Percentiles rank a stretch among this genome's conserved stretches.
These are phyloP conservation scores for Nothophoma quercina DNA, from an alignment of 2,329 filamentous ascomycete genomes.

Conservation along the genomic window DNA sequence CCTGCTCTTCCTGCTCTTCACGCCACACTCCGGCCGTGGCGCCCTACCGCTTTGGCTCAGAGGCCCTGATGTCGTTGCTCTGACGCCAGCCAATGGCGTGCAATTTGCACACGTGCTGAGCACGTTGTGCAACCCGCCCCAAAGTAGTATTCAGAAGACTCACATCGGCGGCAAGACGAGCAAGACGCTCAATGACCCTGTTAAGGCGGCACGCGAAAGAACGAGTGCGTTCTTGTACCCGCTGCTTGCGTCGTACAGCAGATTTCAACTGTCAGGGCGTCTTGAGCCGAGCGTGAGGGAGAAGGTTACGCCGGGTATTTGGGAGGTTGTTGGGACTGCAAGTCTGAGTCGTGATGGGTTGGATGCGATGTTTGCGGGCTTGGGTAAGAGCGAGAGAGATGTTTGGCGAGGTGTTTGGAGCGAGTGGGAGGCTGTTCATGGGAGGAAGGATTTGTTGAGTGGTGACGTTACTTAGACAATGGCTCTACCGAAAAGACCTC, in stretches of 20 bases:
- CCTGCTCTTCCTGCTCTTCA: conserved; percentile 64
- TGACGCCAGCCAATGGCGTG: conserved; percentile 55
- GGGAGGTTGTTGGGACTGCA: conserved; percentile 46
- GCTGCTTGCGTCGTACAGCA: conserved; percentile 64
- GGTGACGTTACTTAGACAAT: conserved; percentile 3
- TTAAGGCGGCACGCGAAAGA: conserved; percentile 65
- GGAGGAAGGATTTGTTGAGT: conserved; percentile 26
- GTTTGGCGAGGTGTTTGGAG: conserved; percentile 49
- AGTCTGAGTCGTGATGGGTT: conserved; percentile 40
- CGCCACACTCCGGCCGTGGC: conserved; percentile 48
- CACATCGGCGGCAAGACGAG: conserved; percentile 43
- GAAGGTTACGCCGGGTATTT: conserved; percentile 65
- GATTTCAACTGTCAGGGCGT: conserved; percentile 58
- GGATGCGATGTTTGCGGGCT: conserved; percentile 49
- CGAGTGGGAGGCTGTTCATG: conserved; percentile 44
- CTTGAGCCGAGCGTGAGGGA: conserved; percentile 62
- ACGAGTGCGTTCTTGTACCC: conserved; percentile 66
- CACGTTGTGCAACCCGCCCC: conserved; percentile 68
- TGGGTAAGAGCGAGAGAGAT: conserved; percentile 42
- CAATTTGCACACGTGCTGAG: conserved; percentile 64
- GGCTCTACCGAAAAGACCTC: too few relatives aligned
- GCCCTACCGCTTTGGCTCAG: conserved; percentile 45
- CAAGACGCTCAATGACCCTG: conserved; percentile 63
- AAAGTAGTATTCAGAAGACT: conserved; percentile 59
- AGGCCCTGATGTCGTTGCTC: conserved; percentile 22